Base-by-base conservation (phyloP, 371 early-diverging fungal species). In the Mortierella sp. region DNA sequence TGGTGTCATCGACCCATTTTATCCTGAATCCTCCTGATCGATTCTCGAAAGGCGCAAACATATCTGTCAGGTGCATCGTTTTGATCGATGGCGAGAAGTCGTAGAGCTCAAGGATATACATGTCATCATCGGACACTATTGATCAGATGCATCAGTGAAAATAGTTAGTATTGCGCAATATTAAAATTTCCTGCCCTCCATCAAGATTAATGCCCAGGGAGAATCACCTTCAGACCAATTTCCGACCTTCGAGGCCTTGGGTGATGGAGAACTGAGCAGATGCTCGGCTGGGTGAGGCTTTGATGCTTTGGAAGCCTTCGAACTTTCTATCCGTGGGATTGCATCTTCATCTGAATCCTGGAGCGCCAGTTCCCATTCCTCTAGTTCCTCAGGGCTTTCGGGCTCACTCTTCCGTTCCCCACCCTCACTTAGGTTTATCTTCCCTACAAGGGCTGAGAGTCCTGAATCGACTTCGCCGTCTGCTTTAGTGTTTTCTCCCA, bases 1-100 rank as follows among this genome's bases (percentile, higher is more conserved):
- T 87, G n/a, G 92, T 91, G 68, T 93, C 92, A 64, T 88, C 87
- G 45, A 93, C 77, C 93, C 93, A 93, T 72, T 93, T 93, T 67
- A 93, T 91, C 76, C 91, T 87, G 79, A 92, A 93, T 5, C 93
- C 93, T 47, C 93, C 93, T 58, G 90, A 88, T 66, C 85, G 85
- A 51, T 78, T 83, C 77, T 88, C 90, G 51, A 83, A 90, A 28
- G 83, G 70, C 54, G 87, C 78, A 73, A 90, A 90, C 71, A 90
- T 88, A 60, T 90, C 88, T 62, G 87, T 88, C 59, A 90, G 71
- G 66, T 90, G 87, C 64, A 86, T 84, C 10, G 90, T 88, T 72
- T 88, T 88, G 68, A 88, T 87, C 6, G 87, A 77, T 43, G 88
- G 74, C 26, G 90, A 87, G 62, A 90, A 88, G 72, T 84, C 86